phyloP scores from a whole-genome alignment of 345 rosid genomes.

The Clausena lansium region DNA sequence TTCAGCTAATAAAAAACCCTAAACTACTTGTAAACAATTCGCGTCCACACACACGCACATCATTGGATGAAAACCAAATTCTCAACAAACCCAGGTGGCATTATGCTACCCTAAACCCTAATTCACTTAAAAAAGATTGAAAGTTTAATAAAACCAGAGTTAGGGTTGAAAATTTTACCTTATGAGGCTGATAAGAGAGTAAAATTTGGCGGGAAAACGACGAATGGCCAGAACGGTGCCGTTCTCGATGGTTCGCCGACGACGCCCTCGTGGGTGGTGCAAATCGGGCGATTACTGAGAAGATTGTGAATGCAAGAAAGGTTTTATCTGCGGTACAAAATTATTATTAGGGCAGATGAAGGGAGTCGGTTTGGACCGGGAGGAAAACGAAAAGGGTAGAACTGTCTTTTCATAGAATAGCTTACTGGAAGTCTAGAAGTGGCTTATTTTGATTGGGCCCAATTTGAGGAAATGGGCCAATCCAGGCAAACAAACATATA shows the following conservation, averaged over 20 bases:
- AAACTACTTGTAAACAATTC: neutral
- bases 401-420: neutral
- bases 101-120: neutral
- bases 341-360: neutral
- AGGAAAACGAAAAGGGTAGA: neutral
- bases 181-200: too few relatives aligned
- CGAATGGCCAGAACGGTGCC: neutral
- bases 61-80: neutral
- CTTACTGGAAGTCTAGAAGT: too few relatives aligned
- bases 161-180: neutral
- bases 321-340: neutral
- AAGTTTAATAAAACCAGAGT: neutral
- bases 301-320: neutral
- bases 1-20: neutral
- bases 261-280: too few relatives aligned
- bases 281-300: neutral
- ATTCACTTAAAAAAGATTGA: neutral
- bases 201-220: neutral
- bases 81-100: neutral
- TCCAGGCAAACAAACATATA: too few relatives aligned
- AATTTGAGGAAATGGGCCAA: too few relatives aligned
- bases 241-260: neutral
- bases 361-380: neutral
- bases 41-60: neutral
- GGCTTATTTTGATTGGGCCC: too few relatives aligned